A percentile compares a stretch with the other conserved stretches of the same genome.
phyloP scores from a whole-genome alignment of 495 filamentous ascomycete genomes.

The Penicillium waksmanii region DNA sequence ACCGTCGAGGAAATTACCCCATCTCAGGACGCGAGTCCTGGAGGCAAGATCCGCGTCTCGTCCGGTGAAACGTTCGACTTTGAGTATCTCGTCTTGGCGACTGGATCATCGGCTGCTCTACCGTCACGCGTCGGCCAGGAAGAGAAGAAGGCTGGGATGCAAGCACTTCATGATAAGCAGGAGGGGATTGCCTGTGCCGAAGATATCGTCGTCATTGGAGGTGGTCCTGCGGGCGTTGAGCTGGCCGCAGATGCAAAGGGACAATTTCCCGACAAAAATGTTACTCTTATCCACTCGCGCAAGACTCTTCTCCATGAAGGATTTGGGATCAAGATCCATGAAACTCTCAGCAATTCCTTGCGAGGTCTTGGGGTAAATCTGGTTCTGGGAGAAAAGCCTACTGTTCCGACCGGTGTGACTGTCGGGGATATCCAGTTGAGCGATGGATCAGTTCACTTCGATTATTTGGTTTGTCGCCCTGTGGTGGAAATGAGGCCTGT shows the following conservation, averaged over 20 bases:
- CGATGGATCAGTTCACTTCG: conserved; percentile 14
- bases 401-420: conserved; percentile 5
- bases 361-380: conserved; percentile 46
- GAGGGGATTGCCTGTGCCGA: conserved; percentile 23
- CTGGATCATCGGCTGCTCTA: conserved; percentile 23
- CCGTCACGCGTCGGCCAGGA: conserved; percentile 19
- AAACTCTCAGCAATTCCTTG: conserved; percentile 37
- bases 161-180: conserved; percentile 23
- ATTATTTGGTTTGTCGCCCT: conserved; percentile 22
- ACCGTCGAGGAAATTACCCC: conserved; percentile 5
- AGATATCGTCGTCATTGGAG: conserved; percentile 55
- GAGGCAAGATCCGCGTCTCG: conserved; percentile 13
- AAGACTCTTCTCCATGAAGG: conserved; percentile 40
- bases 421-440: conserved; percentile 7
- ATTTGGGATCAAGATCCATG: conserved; percentile 48
- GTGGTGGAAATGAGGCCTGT: no score
- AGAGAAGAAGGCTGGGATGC: conserved; percentile 23
- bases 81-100: conserved; percentile 44
- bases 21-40: not conserved
- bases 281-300: conserved; percentile 57
- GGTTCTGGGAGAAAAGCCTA: conserved; percentile 40
- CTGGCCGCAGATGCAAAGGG: conserved; percentile 56
- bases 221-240: conserved; percentile 58
- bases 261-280: conserved; percentile 53
- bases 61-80: conserved; percentile 28